A percentile compares a stretch with the other conserved stretches of the same genome.
These are phyloP conservation scores for Alternaria gaisen DNA, from an alignment of 2,329 filamentous ascomycete species.

Conservation along the genomic window DNA sequence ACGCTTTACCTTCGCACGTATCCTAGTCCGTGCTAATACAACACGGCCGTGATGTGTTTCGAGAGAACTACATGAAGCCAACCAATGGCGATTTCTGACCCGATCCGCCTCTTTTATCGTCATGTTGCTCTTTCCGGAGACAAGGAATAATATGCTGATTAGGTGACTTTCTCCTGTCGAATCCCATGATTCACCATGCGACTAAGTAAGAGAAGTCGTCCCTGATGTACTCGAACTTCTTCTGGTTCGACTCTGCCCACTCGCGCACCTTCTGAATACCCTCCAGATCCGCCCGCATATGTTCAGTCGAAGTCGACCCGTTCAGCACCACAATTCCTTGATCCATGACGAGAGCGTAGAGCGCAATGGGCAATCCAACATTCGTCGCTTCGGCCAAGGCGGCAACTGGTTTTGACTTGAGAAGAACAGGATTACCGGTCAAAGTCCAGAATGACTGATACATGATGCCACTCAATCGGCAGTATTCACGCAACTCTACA, in stretches of 20 bases:
- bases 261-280: slow-evolving; percentile 53
- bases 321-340: slow-evolving; percentile 63
- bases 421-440: slow-evolving; percentile 64
- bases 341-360: slow-evolving; percentile 66
- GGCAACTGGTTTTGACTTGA: slow-evolving; percentile 59
- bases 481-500: slow-evolving; percentile 65
- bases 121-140: no score
- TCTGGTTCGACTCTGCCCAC: slow-evolving; percentile 58
- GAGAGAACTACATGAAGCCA: no score
- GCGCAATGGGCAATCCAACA: slow-evolving; percentile 58
- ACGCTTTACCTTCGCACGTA: no score
- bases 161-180: background rate
- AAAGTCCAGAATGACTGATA: slow-evolving; percentile 71
- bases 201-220: slow-evolving; percentile 29
- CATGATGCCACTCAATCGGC: slow-evolving; percentile 60
- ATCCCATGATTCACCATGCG: background rate
- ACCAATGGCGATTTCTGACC: no score
- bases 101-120: no score
- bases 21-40: no score
- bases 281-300: slow-evolving; percentile 63
- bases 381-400: slow-evolving; percentile 57
- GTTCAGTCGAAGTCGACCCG: slow-evolving; percentile 62
- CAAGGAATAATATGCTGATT: background rate
- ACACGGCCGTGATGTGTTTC: no score
- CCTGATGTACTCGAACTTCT: slow-evolving; percentile 57